Percentiles rank a stretch among this genome's conserved stretches.
These are phyloP conservation scores for Aureobasidium sp. DNA, from an alignment of 2,329 filamentous ascomycete species.

Conservation along the genomic window DNA sequence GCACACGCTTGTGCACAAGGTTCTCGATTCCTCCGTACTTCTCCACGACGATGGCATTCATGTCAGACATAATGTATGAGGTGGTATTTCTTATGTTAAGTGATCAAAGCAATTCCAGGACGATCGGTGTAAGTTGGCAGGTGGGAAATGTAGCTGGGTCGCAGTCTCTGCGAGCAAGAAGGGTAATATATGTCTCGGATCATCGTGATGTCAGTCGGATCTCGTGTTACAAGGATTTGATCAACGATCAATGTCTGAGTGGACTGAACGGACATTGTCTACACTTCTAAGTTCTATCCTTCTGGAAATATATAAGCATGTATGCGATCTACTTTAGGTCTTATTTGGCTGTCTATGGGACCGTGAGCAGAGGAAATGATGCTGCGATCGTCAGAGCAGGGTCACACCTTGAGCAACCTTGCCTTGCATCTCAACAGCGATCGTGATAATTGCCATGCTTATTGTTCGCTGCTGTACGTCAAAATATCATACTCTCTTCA, in stretches of 20 bases:
- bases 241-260: neutral
- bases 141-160: neutral
- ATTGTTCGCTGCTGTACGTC: too few species aligned
- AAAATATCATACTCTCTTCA: too few species aligned
- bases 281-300: too few species aligned
- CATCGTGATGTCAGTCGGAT: neutral
- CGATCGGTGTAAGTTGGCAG: too few species aligned
- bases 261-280: neutral
- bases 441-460: too few species aligned
- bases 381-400: neutral
- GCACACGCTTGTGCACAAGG: slow-evolving; percentile 26
- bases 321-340: too few species aligned
- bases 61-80: slow-evolving; percentile 15
- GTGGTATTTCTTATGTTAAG: neutral
- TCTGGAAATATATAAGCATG: too few species aligned
- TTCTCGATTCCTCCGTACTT: slow-evolving; percentile 26
- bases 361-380: too few species aligned
- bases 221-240: neutral
- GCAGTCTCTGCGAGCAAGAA: neutral
- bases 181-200: neutral
- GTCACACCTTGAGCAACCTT: neutral
- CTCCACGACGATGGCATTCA: slow-evolving; percentile 29
- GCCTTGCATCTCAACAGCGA: too few species aligned
- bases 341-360: too few species aligned
- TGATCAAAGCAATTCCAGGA: too few species aligned